A percentile compares a stretch with the other conserved stretches of the same genome.
Evolutionary conservation across 176 grass and related monocot species (phyloP).

Genomic region (Carex myosuroides): DNA sequence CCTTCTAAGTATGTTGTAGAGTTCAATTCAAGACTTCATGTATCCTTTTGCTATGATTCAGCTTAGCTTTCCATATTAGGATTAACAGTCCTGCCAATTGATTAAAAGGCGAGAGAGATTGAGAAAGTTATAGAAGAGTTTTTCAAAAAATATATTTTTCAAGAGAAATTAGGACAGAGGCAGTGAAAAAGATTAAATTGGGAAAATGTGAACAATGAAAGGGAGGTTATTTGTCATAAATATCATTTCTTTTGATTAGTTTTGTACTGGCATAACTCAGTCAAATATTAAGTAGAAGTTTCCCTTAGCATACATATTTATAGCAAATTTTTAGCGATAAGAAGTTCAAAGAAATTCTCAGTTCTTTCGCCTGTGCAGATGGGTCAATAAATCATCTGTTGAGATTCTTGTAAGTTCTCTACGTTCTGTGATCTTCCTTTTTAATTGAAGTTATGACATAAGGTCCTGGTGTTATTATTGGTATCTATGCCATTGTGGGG

Average conservation of each 20-base stretch:
- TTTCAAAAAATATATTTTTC: neutral
- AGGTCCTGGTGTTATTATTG: neutral
- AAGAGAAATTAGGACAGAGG: neutral
- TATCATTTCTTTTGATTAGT: neutral
- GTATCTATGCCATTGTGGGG: neutral
- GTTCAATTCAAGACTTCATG: conserved; percentile 57
- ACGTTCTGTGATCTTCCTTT: conserved; percentile 15
- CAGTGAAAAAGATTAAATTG: conserved; percentile 4
- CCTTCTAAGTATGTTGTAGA: conserved; percentile 49
- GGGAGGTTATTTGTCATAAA: neutral
- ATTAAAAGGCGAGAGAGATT: neutral
- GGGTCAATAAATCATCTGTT: conserved; percentile 60
- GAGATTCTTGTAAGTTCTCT: conserved; percentile 69
- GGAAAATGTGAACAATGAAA: conserved; percentile 12
- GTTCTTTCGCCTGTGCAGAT: conserved; percentile 52
- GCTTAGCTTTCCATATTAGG: neutral
- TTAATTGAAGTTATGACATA: neutral
- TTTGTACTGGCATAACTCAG: neutral
- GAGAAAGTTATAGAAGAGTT: neutral
- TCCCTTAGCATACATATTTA: conserved; percentile 3
- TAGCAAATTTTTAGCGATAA: conserved; percentile 72
- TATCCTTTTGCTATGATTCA: conserved; percentile 44
- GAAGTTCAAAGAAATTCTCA: conserved; percentile 66
- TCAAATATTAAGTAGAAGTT: neutral
- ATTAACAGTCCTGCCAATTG: conserved; percentile 5